Evolutionary conservation across 179 eudicot species (phyloP).

Genomic region (Sideroxylon spinosum): DNA sequence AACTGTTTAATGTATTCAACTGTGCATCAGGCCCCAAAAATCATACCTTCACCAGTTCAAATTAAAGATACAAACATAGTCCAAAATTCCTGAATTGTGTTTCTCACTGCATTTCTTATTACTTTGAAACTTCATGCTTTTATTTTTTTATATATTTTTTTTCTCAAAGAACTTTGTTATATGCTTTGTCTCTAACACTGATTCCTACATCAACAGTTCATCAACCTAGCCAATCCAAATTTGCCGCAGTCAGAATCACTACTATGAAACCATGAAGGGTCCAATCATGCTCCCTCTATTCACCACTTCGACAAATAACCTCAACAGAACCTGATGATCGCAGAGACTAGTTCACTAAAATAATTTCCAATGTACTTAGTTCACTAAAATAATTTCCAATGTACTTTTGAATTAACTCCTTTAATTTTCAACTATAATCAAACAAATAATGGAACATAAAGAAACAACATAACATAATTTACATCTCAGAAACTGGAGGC

Average conservation of each 20-base stretch:
- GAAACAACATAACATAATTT: background rate
- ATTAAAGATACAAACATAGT: background rate
- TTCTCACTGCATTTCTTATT: background rate
- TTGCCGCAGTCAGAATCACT: background rate
- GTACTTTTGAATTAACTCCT: background rate
- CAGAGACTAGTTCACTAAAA: background rate
- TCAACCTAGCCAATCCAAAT: background rate
- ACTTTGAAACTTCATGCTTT: background rate
- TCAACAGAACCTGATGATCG: conserved; percentile 3
- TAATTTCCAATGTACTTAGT: background rate
- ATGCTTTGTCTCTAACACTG: background rate
- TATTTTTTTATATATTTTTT: too few species aligned
- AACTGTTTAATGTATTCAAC: background rate
- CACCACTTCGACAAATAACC: background rate
- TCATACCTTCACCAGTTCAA: background rate
- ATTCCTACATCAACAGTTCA: background rate
- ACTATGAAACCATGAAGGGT: background rate
- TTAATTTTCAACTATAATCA: background rate
- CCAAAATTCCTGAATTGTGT: background rate
- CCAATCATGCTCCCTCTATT: background rate
- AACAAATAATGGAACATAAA: background rate
- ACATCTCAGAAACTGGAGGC: background rate
- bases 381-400: too few species aligned
- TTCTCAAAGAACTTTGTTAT: background rate
- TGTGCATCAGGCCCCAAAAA: background rate